Percentiles rank a stretch among this genome's conserved stretches.
Evolutionary conservation across 495 filamentous ascomycete species (phyloP).

Genomic region (Lentithecium fluviatile): DNA sequence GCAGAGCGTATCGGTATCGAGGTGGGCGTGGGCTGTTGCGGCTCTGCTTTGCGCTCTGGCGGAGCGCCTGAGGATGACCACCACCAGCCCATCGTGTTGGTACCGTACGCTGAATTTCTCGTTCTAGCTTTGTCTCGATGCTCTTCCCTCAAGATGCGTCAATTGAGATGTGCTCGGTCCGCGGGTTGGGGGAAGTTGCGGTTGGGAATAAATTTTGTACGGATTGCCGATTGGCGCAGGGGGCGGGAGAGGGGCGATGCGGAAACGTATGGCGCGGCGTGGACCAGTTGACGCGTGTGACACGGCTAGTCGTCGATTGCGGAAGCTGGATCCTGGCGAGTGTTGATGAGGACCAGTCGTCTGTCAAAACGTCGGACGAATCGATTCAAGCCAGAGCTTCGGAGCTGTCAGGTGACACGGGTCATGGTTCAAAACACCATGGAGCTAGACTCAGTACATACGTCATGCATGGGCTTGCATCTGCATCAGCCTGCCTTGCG

Average conservation of each 20-base stretch:
- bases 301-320: not conserved
- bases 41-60: constrained; percentile 15
- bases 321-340: not conserved
- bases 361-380: constrained; percentile 17
- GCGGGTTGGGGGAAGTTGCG: too few species aligned
- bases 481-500: constrained; percentile 25
- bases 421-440: not conserved
- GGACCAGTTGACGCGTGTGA: not conserved
- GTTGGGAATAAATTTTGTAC: too few species aligned
- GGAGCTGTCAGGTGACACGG: not conserved
- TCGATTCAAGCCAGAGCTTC: not conserved
- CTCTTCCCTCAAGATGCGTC: too few species aligned
- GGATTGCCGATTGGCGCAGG: too few species aligned
- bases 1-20: constrained; percentile 14
- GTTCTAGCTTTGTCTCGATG: not conserved
- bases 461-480: constrained; percentile 22
- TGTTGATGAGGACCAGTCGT: constrained; percentile 1
- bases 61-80: constrained; percentile 35
- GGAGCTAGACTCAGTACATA: not conserved
- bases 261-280: not conserved
- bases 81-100: constrained; percentile 36
- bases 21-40: constrained; percentile 12
- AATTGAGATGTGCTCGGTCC: too few species aligned
- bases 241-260: too few species aligned
- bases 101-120: not conserved